Conservation (phyloP, 768 basidiomycete species). For the Amanita phalloides region DNA sequence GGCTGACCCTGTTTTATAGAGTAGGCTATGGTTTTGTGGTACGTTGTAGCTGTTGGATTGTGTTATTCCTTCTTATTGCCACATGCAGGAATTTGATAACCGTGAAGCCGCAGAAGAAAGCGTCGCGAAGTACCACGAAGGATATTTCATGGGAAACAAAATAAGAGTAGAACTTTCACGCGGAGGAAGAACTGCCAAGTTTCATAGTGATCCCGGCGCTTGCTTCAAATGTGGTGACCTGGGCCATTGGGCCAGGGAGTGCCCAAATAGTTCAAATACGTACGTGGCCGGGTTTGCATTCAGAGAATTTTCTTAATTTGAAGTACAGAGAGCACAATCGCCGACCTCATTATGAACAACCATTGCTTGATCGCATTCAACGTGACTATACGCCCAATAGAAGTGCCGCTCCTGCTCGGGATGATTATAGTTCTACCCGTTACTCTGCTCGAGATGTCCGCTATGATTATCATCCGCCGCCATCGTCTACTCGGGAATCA, state of each 20-base stretch:
- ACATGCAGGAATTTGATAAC: conserved; percentile 66
- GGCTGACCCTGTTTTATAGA: conserved; percentile 23
- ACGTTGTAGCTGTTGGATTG: conserved; percentile 20
- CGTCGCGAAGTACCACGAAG: conserved; percentile 82
- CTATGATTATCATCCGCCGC: conserved; percentile 43
- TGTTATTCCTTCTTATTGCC: conserved; percentile 4
- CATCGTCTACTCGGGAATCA: conserved; percentile 39
- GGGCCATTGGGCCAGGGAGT: conserved; percentile 89
- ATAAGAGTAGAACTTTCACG: conserved; percentile 82
- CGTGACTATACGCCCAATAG: conserved; percentile 40
- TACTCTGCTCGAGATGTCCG: conserved; percentile 44
- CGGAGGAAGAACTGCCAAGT: conserved; percentile 72
- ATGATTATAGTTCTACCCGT: conserved; percentile 41
- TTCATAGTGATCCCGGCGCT: conserved; percentile 75
- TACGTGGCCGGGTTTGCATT: conserved; percentile 23
- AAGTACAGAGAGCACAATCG: conserved; percentile 23
- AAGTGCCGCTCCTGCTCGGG: conserved; percentile 34
- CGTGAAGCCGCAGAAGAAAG: conserved; percentile 79
- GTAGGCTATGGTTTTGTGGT: conserved; percentile 88
- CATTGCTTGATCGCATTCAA: conserved; percentile 50
- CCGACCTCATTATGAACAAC: conserved; percentile 34
- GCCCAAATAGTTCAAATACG: conserved; percentile 47
- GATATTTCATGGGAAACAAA: conserved; percentile 87
- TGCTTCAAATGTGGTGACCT: conserved; percentile 81
- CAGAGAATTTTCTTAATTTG: not conserved